Percentiles rank a stretch among this genome's conserved stretches.
Evolutionary conservation across 2,329 filamentous ascomycete species (phyloP).

Genomic region (Chlorencoelia australis): DNA sequence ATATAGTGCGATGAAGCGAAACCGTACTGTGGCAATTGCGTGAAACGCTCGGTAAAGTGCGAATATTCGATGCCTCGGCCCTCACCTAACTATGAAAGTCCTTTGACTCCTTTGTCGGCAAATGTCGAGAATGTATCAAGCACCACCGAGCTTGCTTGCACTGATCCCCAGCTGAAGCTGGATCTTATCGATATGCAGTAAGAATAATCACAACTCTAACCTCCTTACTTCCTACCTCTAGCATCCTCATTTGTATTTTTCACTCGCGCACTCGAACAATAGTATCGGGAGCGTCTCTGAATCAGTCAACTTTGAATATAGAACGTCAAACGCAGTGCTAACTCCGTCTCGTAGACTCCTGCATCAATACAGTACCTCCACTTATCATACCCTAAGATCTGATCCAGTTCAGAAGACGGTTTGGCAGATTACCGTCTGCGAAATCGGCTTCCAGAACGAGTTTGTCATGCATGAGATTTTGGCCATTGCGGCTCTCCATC

Average conservation of each 20-base stretch:
- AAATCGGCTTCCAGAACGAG: constrained; percentile 35
- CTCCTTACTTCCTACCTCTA: not conserved
- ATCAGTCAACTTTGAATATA: not conserved
- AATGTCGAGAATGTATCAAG: too few relatives aligned
- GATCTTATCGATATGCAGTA: not conserved
- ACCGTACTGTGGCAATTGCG: constrained; percentile 32
- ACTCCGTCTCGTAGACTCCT: constrained; percentile 36
- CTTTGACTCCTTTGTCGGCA: too few relatives aligned
- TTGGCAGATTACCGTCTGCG: constrained; percentile 37
- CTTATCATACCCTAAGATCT: constrained; percentile 36
- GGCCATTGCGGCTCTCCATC: constrained; percentile 39
- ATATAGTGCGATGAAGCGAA: constrained; percentile 32
- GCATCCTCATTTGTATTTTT: too few relatives aligned
- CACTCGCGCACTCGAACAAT: not conserved
- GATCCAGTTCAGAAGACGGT: constrained; percentile 34
- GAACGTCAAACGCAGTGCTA: not conserved
- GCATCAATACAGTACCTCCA: constrained; percentile 41
- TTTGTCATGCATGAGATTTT: constrained; percentile 41
- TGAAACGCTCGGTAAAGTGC: constrained; percentile 32
- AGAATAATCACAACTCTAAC: not conserved
- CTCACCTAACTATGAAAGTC: constrained; percentile 5
- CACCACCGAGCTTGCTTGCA: not conserved
- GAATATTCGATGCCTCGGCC: constrained; percentile 24
- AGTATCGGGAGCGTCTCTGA: not conserved
- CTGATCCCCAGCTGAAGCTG: not conserved